These are phyloP conservation scores for Parastagonospora avenae DNA, from an alignment of 2,329 filamentous ascomycete genomes.

Conservation along the genomic window DNA sequence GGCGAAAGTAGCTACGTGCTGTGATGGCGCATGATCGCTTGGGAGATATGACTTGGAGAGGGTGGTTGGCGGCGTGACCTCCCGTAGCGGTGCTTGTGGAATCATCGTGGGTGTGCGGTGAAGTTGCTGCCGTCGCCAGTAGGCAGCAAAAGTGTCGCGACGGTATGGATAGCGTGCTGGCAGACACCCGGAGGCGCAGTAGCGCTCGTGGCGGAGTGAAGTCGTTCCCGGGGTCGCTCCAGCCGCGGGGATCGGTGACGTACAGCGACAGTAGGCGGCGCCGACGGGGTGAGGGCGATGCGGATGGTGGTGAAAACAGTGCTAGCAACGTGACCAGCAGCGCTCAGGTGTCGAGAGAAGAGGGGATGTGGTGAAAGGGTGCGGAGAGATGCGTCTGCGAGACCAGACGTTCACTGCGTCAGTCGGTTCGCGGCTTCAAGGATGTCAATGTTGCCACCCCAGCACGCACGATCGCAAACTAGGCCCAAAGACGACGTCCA, in stretches of 20 bases:
- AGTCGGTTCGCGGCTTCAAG: conserved; percentile 2
- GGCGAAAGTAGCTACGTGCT: conserved; percentile 27
- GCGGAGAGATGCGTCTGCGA: conserved; percentile 8
- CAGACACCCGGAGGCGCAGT: conserved; percentile 26
- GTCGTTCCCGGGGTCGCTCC: conserved; percentile 15
- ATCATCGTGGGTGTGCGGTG: conserved; percentile 32
- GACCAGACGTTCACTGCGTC: conserved; percentile 22
- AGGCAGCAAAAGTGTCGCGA: conserved; percentile 9
- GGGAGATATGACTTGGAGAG: conserved; percentile 36
- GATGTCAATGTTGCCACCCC: conserved; percentile 1
- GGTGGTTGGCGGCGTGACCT: conserved; percentile 37
- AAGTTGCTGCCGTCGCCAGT: conserved; percentile 5
- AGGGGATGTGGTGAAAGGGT: conserved; percentile 6
- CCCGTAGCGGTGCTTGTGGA: conserved; percentile 35
- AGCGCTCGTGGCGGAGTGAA: conserved; percentile 24
- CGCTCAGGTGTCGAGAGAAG: not conserved
- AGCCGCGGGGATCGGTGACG: conserved; percentile 33
- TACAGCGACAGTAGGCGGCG: conserved; percentile 12
- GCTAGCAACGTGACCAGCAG: conserved; percentile 5
- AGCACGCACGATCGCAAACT: not conserved
- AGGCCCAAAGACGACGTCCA: not conserved
- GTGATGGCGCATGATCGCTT: conserved; percentile 27
- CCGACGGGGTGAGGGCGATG: conserved; percentile 21
- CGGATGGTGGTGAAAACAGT: conserved; percentile 9
- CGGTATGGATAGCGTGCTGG: not conserved